Evolutionary conservation across 306 rosid genomes (phyloP), one percentile per base, ranked within the genome.

Genomic region (Aeschynomene evenia): DNA sequence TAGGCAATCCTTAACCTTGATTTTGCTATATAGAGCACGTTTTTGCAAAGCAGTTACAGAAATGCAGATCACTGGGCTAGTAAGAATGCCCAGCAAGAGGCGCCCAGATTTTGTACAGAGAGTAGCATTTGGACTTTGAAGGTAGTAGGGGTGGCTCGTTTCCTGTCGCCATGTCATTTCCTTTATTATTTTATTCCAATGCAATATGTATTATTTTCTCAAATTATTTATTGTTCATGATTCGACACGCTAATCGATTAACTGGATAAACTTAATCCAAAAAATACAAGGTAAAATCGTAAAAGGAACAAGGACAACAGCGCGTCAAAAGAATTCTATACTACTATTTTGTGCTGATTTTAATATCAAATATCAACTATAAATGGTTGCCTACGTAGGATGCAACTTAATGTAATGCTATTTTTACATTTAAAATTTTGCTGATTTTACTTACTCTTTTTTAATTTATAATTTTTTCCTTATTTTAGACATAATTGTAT

Each of bases 81-180:
- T 94, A 58, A 89, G 96, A 78, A 85, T 90, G 96, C 96, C 96
- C 9, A 84, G 88, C 87, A 90, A 87, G 84, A 90, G 93, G 70
- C 97, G 98, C 45, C 84, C 88, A 6, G 89, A 94, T 73, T 90
- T 37, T 81, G 95, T 89, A 46, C 97, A 94, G 66, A 84, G 97
- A 81, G 85, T 90, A 42, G 94, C 91, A 57, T 94, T 94, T 74
- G 98, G 98, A 51, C 75, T 90, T 24, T 90, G 84, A 82, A 63
- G 63, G 34, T 18, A n/a, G 34, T 18, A n/a, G 1, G 36, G 11
- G 52, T 55, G 28, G 19, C 31, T 15, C 16, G 28, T 31, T 54
- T 72, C 42, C 36, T 68, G 39, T 40, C 29, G 28, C 33, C 13
- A 31, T 28, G 6, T 36, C 10, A 12, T 36, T 46, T 70, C 0